phyloP scores from a whole-genome alignment of 176 grass and related monocot genomes.

The Avena eriantha region DNA sequence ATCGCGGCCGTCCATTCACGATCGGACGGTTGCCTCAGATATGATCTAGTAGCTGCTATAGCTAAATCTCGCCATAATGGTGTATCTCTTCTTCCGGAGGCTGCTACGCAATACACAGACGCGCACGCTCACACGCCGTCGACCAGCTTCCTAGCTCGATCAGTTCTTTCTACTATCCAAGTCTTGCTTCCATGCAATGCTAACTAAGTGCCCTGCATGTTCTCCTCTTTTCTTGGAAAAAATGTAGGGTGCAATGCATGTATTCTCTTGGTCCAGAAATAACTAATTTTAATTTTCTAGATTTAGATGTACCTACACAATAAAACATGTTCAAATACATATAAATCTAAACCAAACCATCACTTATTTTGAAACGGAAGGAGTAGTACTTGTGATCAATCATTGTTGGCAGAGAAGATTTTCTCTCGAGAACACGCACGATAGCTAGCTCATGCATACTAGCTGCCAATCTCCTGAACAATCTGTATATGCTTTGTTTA shows the following conservation, averaged over 20 bases:
- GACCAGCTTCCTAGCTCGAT: neutral
- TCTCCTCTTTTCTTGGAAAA: neutral
- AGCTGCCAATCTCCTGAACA: neutral
- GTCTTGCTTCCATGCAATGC: neutral
- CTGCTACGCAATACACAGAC: neutral
- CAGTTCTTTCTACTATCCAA: neutral
- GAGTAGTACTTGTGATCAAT: neutral
- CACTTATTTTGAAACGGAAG: neutral
- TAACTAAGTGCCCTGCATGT: neutral
- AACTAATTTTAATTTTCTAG: no score
- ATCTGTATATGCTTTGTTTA: neutral
- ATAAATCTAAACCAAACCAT: no score
- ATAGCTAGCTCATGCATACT: no score
- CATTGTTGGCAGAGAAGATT: neutral
- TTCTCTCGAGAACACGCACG: neutral
- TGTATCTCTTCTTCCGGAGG: slow-evolving; percentile 26
- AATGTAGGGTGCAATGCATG: neutral
- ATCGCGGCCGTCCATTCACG: neutral
- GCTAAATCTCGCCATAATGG: neutral
- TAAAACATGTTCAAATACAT: no score
- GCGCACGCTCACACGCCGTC: neutral
- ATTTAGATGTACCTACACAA: no score
- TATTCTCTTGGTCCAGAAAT: neutral
- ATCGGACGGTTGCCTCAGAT: neutral
- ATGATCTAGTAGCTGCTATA: neutral